These are phyloP conservation scores for Cryptosporidium sp. DNA, from an alignment of 169 alveolate genomes.

Conservation along the genomic window DNA sequence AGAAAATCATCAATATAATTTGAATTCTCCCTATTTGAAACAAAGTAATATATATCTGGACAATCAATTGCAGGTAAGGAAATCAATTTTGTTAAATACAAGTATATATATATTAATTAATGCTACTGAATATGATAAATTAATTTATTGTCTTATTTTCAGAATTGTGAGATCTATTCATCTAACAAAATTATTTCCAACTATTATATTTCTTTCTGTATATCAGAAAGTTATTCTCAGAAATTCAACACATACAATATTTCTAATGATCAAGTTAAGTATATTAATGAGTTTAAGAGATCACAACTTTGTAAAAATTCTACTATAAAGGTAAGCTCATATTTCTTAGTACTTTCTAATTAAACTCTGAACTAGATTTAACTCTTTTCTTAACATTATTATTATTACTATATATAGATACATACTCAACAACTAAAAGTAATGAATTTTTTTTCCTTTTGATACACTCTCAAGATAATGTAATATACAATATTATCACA, in stretches of 20 bases:
- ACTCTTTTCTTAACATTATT: too few species aligned
- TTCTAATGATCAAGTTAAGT: background rate
- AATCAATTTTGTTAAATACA: background rate
- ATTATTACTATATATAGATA: background rate
- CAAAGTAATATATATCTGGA: constrained; percentile 19
- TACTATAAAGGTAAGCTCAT: background rate
- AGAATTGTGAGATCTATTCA: constrained; percentile 35
- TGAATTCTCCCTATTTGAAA: background rate
- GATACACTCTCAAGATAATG: background rate
- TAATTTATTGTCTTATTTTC: background rate
- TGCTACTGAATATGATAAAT: background rate
- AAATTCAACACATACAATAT: background rate
- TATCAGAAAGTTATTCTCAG: background rate
- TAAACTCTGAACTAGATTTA: background rate
- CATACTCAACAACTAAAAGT: background rate
- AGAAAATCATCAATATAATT: background rate
- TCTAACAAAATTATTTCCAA: constrained; percentile 9
- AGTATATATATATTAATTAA: background rate
- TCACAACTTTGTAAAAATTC: background rate
- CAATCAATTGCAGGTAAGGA: constrained; percentile 47
- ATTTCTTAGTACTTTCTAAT: background rate
- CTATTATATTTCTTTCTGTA: constrained; percentile 46
- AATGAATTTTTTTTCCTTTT: background rate
- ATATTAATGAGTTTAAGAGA: background rate
- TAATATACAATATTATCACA: too few species aligned